Percentiles rank a stretch among this genome's conserved stretches.
Evolutionary conservation across 2,329 filamentous ascomycete genomes (phyloP).

Genomic region (Capronia americana): DNA sequence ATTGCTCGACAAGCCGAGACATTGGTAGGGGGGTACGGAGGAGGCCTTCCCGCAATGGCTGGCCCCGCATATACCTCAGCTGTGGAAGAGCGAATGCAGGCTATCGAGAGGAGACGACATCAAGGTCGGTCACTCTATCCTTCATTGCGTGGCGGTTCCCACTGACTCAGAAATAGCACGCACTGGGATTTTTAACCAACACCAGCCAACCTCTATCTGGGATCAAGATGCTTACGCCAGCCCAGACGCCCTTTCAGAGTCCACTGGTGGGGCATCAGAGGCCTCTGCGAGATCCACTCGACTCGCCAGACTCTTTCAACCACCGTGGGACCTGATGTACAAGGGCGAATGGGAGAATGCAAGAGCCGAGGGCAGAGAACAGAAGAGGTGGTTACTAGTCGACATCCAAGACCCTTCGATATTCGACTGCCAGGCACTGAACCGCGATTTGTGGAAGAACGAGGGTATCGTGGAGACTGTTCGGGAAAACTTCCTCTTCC

Average conservation of each 20-base stretch:
- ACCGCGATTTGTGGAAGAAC: constrained; percentile 96
- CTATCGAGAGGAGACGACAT: constrained; percentile 47
- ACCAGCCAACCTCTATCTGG: constrained; percentile 62
- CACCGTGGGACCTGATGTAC: constrained; percentile 88
- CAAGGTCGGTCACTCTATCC: constrained; percentile 37
- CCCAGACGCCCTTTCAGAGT: constrained; percentile 59
- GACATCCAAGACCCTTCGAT: constrained; percentile 93
- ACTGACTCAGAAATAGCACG: constrained; percentile 25
- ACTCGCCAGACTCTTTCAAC: constrained; percentile 89
- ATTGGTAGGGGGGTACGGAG: constrained; percentile 74
- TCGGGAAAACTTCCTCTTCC: constrained; percentile 90
- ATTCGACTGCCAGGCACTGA: constrained; percentile 93
- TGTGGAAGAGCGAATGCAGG: constrained; percentile 66
- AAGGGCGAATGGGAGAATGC: constrained; percentile 82
- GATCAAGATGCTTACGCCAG: constrained; percentile 52
- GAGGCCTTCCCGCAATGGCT: constrained; percentile 55
- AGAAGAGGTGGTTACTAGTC: constrained; percentile 92
- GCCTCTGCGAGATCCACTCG: constrained; percentile 73
- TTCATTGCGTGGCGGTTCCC: neutral
- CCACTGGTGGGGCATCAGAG: constrained; percentile 70
- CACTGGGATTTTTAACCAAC: constrained; percentile 74
- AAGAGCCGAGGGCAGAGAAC: constrained; percentile 81
- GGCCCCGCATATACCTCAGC: constrained; percentile 61
- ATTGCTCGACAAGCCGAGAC: constrained; percentile 92
- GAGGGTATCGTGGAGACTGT: constrained; percentile 77